A percentile compares a stretch with the other conserved stretches of the same genome.
Conservation (phyloP, 176 grass and related monocot species). For the Carex parvula region DNA sequence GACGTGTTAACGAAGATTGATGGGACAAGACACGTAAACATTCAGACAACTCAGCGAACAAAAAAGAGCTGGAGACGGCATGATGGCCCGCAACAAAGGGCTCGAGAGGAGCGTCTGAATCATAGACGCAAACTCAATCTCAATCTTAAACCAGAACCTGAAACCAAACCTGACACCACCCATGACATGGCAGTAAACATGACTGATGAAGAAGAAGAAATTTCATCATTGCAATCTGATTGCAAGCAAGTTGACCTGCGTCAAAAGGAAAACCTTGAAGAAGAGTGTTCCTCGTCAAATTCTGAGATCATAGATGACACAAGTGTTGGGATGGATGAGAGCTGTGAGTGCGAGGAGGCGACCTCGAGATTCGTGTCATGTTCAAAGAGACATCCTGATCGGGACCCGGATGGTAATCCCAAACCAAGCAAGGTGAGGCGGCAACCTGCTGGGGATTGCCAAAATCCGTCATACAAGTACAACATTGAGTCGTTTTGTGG, state of each 20-base stretch:
- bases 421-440: conserved; percentile 88
- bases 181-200: conserved; percentile 75
- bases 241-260: not conserved
- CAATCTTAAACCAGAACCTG: conserved; percentile 27
- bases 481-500: conserved; percentile 80
- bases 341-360: not conserved
- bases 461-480: conserved; percentile 83
- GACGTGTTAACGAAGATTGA: conserved; percentile 32
- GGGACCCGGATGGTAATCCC: conserved; percentile 65
- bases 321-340: conserved; percentile 40
- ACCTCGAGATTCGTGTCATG: conserved; percentile 50
- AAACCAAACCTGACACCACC: conserved; percentile 29
- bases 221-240: conserved; percentile 11
- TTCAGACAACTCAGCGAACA: conserved; percentile 45
- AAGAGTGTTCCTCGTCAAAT: conserved; percentile 42
- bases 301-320: conserved; percentile 41
- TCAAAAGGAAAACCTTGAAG: conserved; percentile 15
- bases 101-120: conserved; percentile 80
- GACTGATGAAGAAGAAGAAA: conserved; percentile 55
- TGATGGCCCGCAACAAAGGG: conserved; percentile 64
- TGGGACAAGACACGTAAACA: conserved; percentile 44
- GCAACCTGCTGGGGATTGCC: conserved; percentile 52
- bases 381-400: conserved; percentile 96
- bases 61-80: conserved; percentile 79
- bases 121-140: conserved; percentile 60